Evolutionary conservation across 2,329 filamentous ascomycete species (phyloP).

Genomic region (Venturia carpophila): DNA sequence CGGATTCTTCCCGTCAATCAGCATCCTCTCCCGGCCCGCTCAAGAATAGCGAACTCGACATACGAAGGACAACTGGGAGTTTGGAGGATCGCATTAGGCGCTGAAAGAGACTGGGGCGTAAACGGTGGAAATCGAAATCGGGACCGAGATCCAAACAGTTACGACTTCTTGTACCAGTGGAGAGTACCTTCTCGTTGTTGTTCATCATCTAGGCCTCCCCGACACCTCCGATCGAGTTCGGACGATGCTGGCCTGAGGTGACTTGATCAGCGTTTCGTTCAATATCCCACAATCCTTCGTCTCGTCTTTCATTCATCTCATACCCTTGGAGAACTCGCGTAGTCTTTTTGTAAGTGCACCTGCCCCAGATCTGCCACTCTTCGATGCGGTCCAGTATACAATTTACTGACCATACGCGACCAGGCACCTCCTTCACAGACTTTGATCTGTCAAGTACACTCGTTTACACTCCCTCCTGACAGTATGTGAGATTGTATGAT

Average conservation of each 20-base stretch:
- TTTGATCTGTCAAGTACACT: constrained; percentile 45
- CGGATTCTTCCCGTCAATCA: background rate
- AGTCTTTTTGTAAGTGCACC: constrained; percentile 3
- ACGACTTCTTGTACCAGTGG: background rate
- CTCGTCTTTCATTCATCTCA: constrained; percentile 10
- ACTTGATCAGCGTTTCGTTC: constrained; percentile 6
- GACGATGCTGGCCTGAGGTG: constrained; percentile 11
- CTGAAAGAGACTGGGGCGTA: background rate
- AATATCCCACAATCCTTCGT: background rate
- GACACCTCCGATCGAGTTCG: background rate
- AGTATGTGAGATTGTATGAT: constrained; percentile 22
- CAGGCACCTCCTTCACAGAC: constrained; percentile 15
- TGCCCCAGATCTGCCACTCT: background rate
- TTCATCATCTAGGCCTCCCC: background rate
- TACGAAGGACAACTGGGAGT: background rate
- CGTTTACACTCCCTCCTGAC: constrained; percentile 39
- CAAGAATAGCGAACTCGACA: background rate
- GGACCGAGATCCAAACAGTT: background rate
- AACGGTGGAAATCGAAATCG: background rate
- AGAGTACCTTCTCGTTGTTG: background rate
- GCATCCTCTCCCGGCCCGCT: background rate
- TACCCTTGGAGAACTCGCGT: background rate
- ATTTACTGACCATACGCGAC: background rate
- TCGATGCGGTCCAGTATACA: background rate
- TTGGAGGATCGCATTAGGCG: background rate